A percentile compares a stretch with the other conserved stretches of the same genome.
Evolutionary conservation across 1,284 basidiomycete genomes (phyloP).

Genomic region (Microbotryomycetes sp.): DNA sequence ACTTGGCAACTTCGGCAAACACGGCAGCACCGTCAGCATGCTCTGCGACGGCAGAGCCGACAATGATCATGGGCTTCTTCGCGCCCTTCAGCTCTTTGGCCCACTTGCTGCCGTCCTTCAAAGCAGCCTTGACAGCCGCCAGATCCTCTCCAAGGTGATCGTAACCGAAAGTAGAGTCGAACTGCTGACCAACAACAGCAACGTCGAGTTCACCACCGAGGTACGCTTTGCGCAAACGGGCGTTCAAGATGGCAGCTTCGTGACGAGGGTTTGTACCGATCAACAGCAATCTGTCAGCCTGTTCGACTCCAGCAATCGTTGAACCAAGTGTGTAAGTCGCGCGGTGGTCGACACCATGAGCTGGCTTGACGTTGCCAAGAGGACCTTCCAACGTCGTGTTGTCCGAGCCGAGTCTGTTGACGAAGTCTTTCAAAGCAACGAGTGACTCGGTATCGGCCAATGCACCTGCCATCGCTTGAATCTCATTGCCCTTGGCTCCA

Average conservation of each 20-base stretch:
- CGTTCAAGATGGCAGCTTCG: slow-evolving; percentile 96
- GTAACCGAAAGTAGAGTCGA: slow-evolving; percentile 88
- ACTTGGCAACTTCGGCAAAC: slow-evolving; percentile 71
- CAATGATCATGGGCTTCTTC: slow-evolving; percentile 88
- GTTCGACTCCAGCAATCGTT: slow-evolving; percentile 84
- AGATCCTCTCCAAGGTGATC: slow-evolving; percentile 78
- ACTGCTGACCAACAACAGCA: slow-evolving; percentile 83
- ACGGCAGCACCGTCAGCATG: slow-evolving; percentile 78
- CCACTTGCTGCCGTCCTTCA: slow-evolving; percentile 52
- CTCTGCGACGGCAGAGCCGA: slow-evolving; percentile 81
- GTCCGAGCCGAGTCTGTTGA: slow-evolving; percentile 92
- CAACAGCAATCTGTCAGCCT: slow-evolving; percentile 87
- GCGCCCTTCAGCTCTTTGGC: slow-evolving; percentile 82
- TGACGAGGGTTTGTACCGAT: slow-evolving; percentile 96
- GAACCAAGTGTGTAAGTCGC: slow-evolving; percentile 97
- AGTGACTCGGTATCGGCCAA: slow-evolving; percentile 92
- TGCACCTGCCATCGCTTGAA: slow-evolving; percentile 88
- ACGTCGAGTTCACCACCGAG: slow-evolving; percentile 76
- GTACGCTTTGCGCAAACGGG: slow-evolving; percentile 92
- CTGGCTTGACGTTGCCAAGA: slow-evolving; percentile 58
- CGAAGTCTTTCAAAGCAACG: slow-evolving; percentile 86
- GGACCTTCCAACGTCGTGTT: slow-evolving; percentile 78
- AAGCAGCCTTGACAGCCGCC: slow-evolving; percentile 71
- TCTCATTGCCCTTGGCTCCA: slow-evolving; percentile 88
- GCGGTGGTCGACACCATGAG: slow-evolving; percentile 81